Conservation (phyloP, 2,329 filamentous ascomycete species). For the Dothiorella sarmentorum region DNA sequence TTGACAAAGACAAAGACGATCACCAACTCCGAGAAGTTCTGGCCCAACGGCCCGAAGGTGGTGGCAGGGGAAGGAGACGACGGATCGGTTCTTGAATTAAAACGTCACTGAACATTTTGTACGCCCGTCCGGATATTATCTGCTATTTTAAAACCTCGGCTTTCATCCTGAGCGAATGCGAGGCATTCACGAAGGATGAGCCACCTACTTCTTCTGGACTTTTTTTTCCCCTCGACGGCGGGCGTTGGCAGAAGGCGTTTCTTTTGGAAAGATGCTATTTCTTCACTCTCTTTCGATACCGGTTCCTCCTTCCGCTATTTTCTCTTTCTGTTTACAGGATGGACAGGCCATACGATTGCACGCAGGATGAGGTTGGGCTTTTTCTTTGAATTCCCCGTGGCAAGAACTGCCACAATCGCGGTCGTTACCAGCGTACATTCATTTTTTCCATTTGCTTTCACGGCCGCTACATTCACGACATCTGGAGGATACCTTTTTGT, state of each 20-base stretch:
- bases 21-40: conserved; percentile 76
- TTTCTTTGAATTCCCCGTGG: neutral
- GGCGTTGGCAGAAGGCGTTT: conserved; percentile 13
- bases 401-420: neutral
- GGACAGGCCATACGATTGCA: neutral
- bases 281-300: conserved; percentile 12
- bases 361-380: neutral
- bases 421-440: neutral
- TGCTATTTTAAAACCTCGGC: neutral
- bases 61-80: conserved; percentile 73
- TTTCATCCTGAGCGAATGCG: neutral
- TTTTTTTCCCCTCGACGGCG: neutral
- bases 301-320: neutral
- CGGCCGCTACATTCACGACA: neutral
- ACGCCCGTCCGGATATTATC: conserved; percentile 1
- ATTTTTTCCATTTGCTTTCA: conserved; percentile 1
- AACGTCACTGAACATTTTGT: neutral
- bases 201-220: neutral
- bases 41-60: conserved; percentile 79
- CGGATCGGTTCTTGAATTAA: conserved; percentile 46
- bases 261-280: neutral
- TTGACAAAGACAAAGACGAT: conserved; percentile 87
- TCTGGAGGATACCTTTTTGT: conserved; percentile 11
- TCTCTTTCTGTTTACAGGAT: neutral
- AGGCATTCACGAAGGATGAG: neutral